Evolutionary conservation across 2,329 filamentous ascomycete species (phyloP).

Genomic region (Apiospora rasikravindrae): DNA sequence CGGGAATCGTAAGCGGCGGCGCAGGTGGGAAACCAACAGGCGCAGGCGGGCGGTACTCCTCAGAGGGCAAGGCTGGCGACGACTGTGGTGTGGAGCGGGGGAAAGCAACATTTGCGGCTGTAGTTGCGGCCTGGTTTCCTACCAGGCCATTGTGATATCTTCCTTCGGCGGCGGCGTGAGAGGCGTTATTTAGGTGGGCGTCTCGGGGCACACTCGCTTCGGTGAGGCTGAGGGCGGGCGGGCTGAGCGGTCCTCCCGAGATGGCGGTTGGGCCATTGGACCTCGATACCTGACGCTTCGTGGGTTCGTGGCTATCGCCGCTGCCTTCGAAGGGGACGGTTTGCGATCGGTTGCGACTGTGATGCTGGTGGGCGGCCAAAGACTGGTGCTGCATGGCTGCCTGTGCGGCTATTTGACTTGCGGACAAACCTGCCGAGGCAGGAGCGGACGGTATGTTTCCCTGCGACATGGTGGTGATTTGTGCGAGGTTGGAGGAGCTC

Average conservation of each 20-base stretch:
- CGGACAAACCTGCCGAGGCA: conserved; percentile 51
- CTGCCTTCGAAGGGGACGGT: conserved; percentile 66
- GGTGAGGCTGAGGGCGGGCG: conserved; percentile 67
- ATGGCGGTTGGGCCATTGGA: conserved; percentile 10
- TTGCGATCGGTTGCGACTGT: conserved; percentile 72
- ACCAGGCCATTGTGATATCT: conserved; percentile 66
- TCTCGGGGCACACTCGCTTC: conserved; percentile 68
- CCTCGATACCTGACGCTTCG: conserved; percentile 34
- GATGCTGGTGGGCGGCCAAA: conserved; percentile 33
- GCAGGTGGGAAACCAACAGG: conserved; percentile 36
- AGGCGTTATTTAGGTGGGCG: conserved; percentile 50
- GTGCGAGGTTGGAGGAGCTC: conserved; percentile 59
- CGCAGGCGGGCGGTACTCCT: conserved; percentile 34
- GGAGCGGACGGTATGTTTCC: conserved; percentile 36
- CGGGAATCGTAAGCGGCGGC: conserved; percentile 48
- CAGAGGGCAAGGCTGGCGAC: conserved; percentile 51
- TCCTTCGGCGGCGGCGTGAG: conserved; percentile 32
- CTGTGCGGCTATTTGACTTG: conserved; percentile 83
- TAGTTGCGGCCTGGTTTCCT: conserved; percentile 69
- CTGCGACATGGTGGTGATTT: conserved; percentile 50
- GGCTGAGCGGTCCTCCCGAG: conserved; percentile 58
- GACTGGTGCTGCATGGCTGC: conserved; percentile 68
- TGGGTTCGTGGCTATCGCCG: conserved; percentile 47
- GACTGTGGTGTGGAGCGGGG: conserved; percentile 62
- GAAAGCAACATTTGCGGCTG: conserved; percentile 76